Evolutionary conservation across 73 alveolate genomes (phyloP).

Genomic region (Tetrahymena thermophila): DNA sequence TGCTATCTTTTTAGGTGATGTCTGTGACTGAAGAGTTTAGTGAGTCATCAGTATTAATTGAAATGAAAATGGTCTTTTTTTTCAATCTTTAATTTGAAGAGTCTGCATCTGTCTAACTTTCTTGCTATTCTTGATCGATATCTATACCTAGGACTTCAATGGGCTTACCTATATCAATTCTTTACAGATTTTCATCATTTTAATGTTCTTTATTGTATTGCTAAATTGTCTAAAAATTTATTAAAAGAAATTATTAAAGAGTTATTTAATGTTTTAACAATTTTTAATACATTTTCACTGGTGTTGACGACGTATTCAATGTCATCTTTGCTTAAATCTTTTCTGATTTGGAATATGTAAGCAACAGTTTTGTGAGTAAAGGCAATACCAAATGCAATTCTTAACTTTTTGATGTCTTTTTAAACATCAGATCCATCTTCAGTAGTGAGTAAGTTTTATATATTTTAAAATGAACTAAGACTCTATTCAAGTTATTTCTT

Average conservation of each 20-base stretch:
- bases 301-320: background rate
- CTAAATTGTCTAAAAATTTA: background rate
- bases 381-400: background rate
- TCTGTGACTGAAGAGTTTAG: background rate
- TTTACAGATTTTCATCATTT: background rate
- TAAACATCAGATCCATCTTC: background rate
- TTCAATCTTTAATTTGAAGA: background rate
- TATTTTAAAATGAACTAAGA: background rate
- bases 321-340: background rate
- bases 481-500: background rate
- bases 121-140: background rate
- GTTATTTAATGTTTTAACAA: background rate
- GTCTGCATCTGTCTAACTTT: background rate
- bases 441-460: background rate
- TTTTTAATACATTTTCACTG: background rate
- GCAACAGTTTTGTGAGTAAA: background rate
- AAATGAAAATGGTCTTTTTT: background rate
- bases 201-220: background rate
- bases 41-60: background rate
- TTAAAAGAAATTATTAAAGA: too few relatives aligned
- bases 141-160: background rate
- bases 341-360: background rate
- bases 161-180: background rate
- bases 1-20: background rate
- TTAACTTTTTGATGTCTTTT: background rate